A percentile compares a stretch with the other conserved stretches of the same genome.
These are phyloP conservation scores for Oemleria cerasiformis DNA, from an alignment of 306 rosid genomes.

Conservation along the genomic window DNA sequence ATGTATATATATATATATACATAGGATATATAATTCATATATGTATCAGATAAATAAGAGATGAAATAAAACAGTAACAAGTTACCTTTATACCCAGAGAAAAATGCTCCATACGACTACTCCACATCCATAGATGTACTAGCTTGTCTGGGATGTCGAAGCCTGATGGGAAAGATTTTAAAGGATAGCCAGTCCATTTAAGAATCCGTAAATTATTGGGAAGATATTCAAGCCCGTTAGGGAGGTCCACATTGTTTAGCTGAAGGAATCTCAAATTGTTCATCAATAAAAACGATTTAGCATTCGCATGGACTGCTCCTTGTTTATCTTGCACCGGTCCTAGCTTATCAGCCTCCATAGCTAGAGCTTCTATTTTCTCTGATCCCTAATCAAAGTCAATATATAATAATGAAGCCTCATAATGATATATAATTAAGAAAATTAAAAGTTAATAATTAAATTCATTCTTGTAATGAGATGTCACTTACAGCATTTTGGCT, in stretches of 20 bases:
- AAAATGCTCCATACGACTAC: not conserved
- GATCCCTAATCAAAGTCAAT: not conserved
- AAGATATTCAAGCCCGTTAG: not conserved
- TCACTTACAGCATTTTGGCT: not conserved
- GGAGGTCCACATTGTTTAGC: not conserved
- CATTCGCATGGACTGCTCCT: not conserved
- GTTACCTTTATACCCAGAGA: not conserved
- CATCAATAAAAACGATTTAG: not conserved
- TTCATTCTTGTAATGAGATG: too few relatives aligned
- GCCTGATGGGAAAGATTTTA: not conserved
- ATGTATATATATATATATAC: too few relatives aligned
- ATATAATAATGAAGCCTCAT: not conserved
- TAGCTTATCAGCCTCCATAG: not conserved
- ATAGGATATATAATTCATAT: too few relatives aligned
- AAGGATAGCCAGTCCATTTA: conserved; percentile 9
- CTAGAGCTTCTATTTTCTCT: not conserved
- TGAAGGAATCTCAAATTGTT: conserved; percentile 4
- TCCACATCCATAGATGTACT: not conserved
- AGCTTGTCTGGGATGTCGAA: not conserved
- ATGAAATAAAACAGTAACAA: not conserved
- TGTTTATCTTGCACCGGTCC: not conserved
- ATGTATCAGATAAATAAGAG: too few relatives aligned
- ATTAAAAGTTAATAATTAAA: too few relatives aligned
- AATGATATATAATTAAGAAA: too few relatives aligned
- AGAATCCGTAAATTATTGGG: conserved; percentile 5